Conservation (phyloP, 306 rosid genomes). For the Corylus heterophylla region DNA sequence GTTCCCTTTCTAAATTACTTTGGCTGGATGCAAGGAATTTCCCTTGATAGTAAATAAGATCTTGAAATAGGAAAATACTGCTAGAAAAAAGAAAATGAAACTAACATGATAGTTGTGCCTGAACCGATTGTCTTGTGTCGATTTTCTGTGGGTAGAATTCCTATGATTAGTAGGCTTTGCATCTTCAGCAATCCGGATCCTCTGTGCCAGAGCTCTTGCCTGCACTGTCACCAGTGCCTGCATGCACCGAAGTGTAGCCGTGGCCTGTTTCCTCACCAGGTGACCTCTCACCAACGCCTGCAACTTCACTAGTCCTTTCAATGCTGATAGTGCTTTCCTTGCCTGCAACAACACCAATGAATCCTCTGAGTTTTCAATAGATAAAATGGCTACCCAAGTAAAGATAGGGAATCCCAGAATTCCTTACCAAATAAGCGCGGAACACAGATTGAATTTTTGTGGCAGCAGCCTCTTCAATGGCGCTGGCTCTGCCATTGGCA, state of each 20-base stretch:
- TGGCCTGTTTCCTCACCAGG: conserved; percentile 82
- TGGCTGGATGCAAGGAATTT: conserved; percentile 2
- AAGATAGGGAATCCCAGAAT: background rate
- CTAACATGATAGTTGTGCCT: conserved; percentile 60
- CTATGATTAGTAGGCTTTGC: conserved; percentile 34
- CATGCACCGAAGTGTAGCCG: conserved; percentile 75
- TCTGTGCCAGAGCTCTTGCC: conserved; percentile 83
- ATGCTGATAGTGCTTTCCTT: conserved; percentile 79
- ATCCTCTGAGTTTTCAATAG: background rate
- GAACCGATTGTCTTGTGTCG: conserved; percentile 45
- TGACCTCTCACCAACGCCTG: conserved; percentile 95
- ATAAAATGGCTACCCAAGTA: background rate
- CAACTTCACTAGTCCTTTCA: conserved; percentile 84
- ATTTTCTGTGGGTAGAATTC: conserved; percentile 49
- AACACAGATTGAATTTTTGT: conserved; percentile 72
- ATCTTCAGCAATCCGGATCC: conserved; percentile 59
- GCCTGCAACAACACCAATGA: conserved; percentile 52
- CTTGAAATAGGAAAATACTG: conserved; percentile 15
- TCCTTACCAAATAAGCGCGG: conserved; percentile 75
- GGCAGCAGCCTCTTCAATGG: conserved; percentile 68
- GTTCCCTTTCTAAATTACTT: background rate
- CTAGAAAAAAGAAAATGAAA: conserved; percentile 5
- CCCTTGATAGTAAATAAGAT: background rate
- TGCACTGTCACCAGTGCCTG: conserved; percentile 92
- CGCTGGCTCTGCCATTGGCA: conserved; percentile 35